Evolutionary conservation across 1,284 basidiomycete species (phyloP).

Genomic region (Meira miltonrushii): DNA sequence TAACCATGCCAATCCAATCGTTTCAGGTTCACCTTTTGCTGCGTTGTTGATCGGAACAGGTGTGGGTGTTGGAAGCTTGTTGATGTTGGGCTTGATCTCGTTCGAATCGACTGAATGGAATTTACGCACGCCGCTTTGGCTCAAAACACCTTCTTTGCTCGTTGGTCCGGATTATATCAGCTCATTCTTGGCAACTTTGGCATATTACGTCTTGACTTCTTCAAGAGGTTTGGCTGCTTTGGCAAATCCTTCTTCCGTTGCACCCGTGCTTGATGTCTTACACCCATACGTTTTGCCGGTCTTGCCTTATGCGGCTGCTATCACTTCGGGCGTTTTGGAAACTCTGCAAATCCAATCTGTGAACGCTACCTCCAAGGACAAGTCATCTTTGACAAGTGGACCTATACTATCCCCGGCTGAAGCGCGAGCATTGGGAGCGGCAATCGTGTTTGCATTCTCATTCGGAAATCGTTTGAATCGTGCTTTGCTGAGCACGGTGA

Average conservation of each 20-base stretch:
- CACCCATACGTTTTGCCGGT: too few relatives aligned
- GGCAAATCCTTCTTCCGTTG: not conserved
- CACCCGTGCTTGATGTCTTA: not conserved
- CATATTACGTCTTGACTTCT: not conserved
- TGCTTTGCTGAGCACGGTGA: too few relatives aligned
- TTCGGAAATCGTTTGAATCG: too few relatives aligned
- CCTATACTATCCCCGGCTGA: too few relatives aligned
- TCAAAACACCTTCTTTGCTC: conserved; percentile 21
- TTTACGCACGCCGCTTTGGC: conserved; percentile 29
- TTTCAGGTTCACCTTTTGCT: conserved; percentile 21
- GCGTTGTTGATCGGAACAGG: conserved; percentile 28
- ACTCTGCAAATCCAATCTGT: too few relatives aligned
- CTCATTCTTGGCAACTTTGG: not conserved
- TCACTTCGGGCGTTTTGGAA: too few relatives aligned
- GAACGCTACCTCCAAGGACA: too few relatives aligned
- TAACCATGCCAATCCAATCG: not conserved
- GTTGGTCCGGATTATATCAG: conserved; percentile 20
- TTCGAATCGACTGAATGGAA: conserved; percentile 35
- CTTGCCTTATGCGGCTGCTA: too few relatives aligned
- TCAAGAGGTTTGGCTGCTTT: not conserved
- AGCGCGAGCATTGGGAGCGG: too few relatives aligned
- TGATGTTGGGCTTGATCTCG: conserved; percentile 32
- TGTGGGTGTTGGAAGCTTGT: conserved; percentile 32
- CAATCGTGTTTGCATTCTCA: too few relatives aligned
- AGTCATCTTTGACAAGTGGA: too few relatives aligned